Percentiles rank a stretch among this genome's conserved stretches.
These are phyloP conservation scores for Vaccinium myrtillus DNA, from an alignment of 148 eudicot genomes.

Conservation along the genomic window DNA sequence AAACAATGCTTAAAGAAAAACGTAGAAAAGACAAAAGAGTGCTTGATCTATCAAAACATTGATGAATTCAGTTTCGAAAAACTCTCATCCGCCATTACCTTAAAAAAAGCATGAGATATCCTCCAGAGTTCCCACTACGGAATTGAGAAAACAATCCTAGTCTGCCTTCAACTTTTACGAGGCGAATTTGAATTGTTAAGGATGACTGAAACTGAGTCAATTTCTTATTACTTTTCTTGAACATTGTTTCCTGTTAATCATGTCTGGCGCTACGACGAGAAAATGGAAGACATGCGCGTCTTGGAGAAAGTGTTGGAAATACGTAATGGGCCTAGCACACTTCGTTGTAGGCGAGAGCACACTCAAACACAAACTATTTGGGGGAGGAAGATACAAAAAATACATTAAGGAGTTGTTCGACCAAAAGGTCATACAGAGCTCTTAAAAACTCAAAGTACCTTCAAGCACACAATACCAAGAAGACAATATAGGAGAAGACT, in stretches of 20 bases:
- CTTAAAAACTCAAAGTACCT: too few relatives aligned
- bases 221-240: background rate
- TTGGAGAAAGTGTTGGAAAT: background rate
- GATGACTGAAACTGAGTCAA: background rate
- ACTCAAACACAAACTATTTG: too few relatives aligned
- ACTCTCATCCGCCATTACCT: background rate
- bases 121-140: background rate
- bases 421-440: too few relatives aligned
- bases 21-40: background rate
- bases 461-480: too few relatives aligned
- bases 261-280: background rate
- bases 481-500: too few relatives aligned
- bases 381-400: too few relatives aligned
- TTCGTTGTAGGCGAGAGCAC: too few relatives aligned
- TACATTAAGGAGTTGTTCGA: too few relatives aligned
- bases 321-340: too few relatives aligned
- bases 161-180: background rate
- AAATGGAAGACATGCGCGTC: background rate
- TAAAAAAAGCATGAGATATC: conserved; percentile 6
- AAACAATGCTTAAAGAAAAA: background rate
- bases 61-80: conserved; percentile 3
- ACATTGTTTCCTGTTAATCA: background rate
- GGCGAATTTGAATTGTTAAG: background rate
- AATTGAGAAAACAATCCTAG: background rate
- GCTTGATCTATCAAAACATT: background rate